A percentile compares a stretch with the other conserved stretches of the same genome.
Evolutionary conservation across 2,329 filamentous ascomycete genomes (phyloP).

Genomic region (Apiospora sp.): DNA sequence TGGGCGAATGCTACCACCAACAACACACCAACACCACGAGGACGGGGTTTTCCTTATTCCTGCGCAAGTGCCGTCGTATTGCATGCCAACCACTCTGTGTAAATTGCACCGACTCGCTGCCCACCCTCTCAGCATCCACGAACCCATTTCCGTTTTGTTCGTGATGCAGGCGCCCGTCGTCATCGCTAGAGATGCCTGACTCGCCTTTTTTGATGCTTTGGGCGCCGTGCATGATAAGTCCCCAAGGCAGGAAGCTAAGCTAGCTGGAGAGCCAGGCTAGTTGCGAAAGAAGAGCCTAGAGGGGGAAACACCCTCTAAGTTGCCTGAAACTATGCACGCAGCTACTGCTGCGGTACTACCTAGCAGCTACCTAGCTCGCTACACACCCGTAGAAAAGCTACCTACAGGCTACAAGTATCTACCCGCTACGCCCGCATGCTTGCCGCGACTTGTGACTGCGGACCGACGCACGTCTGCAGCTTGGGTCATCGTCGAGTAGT

Average conservation of each 20-base stretch:
- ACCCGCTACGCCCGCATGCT: conserved; percentile 23
- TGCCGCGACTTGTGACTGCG: conserved; percentile 24
- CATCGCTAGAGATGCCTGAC: conserved; percentile 21
- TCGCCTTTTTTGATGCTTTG: conserved; percentile 23
- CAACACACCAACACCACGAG: not conserved
- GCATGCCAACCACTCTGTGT: conserved; percentile 15
- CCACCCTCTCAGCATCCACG: conserved; percentile 25
- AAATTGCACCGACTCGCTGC: not conserved
- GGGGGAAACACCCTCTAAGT: not conserved
- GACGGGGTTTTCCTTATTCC: conserved; percentile 20
- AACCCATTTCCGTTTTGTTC: conserved; percentile 39
- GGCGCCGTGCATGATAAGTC: conserved; percentile 26
- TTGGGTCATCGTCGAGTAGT: conserved; percentile 8
- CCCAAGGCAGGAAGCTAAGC: conserved; percentile 15
- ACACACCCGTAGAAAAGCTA: not conserved
- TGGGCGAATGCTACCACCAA: not conserved
- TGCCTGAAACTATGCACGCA: not conserved
- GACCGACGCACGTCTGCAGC: conserved; percentile 21
- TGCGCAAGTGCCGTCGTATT: conserved; percentile 28
- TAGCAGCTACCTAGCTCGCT: too few relatives aligned
- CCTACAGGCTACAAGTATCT: not conserved
- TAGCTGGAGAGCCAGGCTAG: not conserved
- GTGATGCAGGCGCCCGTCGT: conserved; percentile 36
- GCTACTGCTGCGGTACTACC: not conserved
- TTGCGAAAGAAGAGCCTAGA: too few relatives aligned